These are phyloP conservation scores for Skeletonema costatum DNA, from an alignment of 108 stramenopile genomes.

Conservation along the genomic window DNA sequence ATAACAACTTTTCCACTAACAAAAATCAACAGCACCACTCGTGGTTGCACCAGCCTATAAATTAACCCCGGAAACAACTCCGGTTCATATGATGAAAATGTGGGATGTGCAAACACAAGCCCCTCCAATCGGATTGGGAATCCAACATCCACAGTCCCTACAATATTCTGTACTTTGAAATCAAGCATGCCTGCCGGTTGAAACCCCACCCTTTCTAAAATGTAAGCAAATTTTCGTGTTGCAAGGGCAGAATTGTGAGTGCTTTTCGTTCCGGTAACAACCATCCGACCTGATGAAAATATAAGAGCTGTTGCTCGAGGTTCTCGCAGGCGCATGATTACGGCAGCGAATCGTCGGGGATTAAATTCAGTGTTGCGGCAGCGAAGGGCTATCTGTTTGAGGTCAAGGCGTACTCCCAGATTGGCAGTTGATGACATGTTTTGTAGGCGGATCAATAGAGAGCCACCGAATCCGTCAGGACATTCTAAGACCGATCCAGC, in stretches of 20 bases:
- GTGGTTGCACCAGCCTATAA: conserved; percentile 90
- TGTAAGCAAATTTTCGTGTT: conserved; percentile 88
- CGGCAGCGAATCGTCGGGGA: conserved; percentile 94
- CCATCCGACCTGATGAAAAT: conserved; percentile 94
- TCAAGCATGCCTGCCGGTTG: conserved; percentile 68
- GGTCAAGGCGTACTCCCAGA: conserved; percentile 88
- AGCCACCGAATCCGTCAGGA: conserved; percentile 72
- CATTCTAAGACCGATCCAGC: conserved; percentile 86
- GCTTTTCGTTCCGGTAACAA: conserved; percentile 92
- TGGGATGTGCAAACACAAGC: conserved; percentile 91
- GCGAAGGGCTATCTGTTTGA: conserved; percentile 92
- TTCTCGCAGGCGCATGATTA: conserved; percentile 92
- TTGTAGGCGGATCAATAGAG: conserved; percentile 78
- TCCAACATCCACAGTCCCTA: conserved; percentile 92
- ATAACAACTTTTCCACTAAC: conserved; percentile 95
- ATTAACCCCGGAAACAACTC: conserved; percentile 99
- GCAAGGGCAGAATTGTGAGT: conserved; percentile 86
- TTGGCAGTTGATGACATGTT: conserved; percentile 89
- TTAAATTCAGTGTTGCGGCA: conserved; percentile 99
- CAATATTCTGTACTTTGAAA: conserved; percentile 97
- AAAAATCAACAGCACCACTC: conserved; percentile 95
- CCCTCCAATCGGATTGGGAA: conserved; percentile 99
- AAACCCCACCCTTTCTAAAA: conserved; percentile 82
- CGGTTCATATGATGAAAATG: conserved; percentile 94
- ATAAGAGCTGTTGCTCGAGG: conserved; percentile 97